phyloP scores from a whole-genome alignment of 345 rosid species.

The Populus alba region DNA sequence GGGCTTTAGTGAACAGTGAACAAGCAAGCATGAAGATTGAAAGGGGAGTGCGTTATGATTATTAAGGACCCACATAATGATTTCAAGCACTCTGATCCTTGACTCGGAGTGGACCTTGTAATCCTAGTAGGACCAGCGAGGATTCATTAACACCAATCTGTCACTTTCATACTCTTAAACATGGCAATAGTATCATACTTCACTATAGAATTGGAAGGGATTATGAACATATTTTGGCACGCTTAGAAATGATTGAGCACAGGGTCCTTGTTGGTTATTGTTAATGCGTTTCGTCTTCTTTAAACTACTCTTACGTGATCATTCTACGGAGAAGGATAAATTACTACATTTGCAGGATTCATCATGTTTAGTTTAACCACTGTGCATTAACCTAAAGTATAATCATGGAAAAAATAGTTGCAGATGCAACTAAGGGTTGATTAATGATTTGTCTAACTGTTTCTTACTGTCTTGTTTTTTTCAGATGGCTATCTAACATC shows the following conservation, averaged over 20 bases:
- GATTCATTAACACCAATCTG: neutral
- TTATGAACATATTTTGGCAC: neutral
- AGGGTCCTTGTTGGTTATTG: neutral
- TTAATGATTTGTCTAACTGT: neutral
- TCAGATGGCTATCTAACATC: neutral
- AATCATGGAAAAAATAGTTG: neutral
- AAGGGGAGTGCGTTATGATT: slow-evolving; percentile 21
- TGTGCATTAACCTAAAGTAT: neutral
- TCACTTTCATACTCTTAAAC: neutral
- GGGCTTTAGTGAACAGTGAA: neutral
- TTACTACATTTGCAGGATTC: neutral
- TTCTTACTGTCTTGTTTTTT: neutral
- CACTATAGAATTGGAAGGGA: neutral
- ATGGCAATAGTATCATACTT: neutral
- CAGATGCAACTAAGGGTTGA: neutral
- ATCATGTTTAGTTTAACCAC: neutral
- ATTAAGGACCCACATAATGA: slow-evolving; percentile 20
- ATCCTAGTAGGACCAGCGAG: neutral
- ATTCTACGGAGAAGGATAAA: neutral
- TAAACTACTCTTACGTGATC: neutral
- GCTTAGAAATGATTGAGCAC: neutral
- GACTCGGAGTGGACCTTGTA: slow-evolving; percentile 1
- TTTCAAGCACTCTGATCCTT: slow-evolving; percentile 22
- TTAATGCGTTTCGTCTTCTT: neutral
- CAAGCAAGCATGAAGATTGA: slow-evolving; percentile 22